These are phyloP conservation scores for Kwoniella heveanensis DNA, from an alignment of 768 basidiomycete species.

Conservation along the genomic window DNA sequence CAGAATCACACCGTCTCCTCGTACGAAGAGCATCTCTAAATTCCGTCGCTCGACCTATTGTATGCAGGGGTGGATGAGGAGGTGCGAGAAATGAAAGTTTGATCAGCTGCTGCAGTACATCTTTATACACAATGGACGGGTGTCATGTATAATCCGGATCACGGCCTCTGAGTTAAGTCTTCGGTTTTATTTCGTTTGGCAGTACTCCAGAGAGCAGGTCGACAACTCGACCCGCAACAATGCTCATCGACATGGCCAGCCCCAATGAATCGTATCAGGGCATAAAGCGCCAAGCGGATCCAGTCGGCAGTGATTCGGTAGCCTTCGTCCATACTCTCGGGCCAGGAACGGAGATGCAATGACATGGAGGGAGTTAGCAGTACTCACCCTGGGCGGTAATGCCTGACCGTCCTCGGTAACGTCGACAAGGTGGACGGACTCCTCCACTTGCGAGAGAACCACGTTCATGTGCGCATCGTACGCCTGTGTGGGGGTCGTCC, in stretches of 20 bases:
- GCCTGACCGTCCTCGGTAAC: constrained; percentile 65
- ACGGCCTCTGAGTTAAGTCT: too few species aligned
- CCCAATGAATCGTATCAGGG: too few species aligned
- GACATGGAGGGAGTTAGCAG: not conserved
- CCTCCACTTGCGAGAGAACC: constrained; percentile 95
- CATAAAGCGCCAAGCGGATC: too few species aligned
- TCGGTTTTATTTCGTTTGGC: too few species aligned
- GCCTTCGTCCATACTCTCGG: too few species aligned
- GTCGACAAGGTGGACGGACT: constrained; percentile 96
- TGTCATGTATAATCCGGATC: too few species aligned
- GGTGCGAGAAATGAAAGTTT: not conserved
- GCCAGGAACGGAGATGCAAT: not conserved
- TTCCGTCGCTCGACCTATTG: constrained; percentile 61
- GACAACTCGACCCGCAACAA: too few species aligned
- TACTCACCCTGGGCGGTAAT: constrained; percentile 57
- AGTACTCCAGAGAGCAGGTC: too few species aligned
- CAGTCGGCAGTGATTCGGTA: too few species aligned
- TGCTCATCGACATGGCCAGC: too few species aligned
- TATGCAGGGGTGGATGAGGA: not conserved
- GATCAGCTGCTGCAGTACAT: not conserved
- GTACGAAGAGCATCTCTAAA: constrained; percentile 96
- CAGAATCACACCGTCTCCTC: constrained; percentile 95
- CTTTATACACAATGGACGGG: too few species aligned
- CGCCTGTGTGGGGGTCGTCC: constrained; percentile 74
- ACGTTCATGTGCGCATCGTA: constrained; percentile 99